These are phyloP conservation scores for Fragaria ananassa DNA, from an alignment of 306 rosid species.

Conservation along the genomic window DNA sequence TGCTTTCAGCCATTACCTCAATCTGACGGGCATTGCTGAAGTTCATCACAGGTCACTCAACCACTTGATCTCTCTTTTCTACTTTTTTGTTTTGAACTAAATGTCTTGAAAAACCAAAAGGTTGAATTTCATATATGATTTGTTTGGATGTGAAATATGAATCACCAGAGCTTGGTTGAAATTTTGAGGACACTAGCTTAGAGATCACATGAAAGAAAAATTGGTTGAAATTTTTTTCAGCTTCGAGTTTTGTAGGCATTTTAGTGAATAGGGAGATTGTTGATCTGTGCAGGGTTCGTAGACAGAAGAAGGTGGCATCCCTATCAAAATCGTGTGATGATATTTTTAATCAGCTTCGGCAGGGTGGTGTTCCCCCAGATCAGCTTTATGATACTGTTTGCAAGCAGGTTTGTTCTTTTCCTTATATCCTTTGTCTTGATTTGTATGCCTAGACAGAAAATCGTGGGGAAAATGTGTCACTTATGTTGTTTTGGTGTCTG, in stretches of 20 bases:
- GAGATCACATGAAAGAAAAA: not conserved
- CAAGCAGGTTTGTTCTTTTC: constrained; percentile 63
- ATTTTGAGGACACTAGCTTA: not conserved
- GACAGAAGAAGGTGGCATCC: constrained; percentile 53
- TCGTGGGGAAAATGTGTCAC: not conserved
- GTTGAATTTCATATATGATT: not conserved
- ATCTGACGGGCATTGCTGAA: constrained; percentile 88
- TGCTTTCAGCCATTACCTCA: constrained; percentile 86
- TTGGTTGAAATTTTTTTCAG: not conserved
- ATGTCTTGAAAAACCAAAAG: not conserved
- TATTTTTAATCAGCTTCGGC: constrained; percentile 70
- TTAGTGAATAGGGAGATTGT: not conserved
- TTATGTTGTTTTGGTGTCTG: not conserved
- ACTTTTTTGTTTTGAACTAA: not conserved
- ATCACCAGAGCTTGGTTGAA: not conserved
- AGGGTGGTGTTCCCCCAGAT: constrained; percentile 65
- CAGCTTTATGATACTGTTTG: constrained; percentile 78
- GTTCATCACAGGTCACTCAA: constrained; percentile 78
- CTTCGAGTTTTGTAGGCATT: constrained; percentile 1
- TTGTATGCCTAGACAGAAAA: constrained; percentile 14
- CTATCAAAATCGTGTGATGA: constrained; percentile 83
- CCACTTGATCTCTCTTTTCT: not conserved
- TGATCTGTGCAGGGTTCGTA: constrained; percentile 64
- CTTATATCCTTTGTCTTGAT: not conserved
- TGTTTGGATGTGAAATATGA: not conserved